phyloP scores from a whole-genome alignment of 2,329 filamentous ascomycete genomes.

The Paracorniculantispora psalliotae region DNA sequence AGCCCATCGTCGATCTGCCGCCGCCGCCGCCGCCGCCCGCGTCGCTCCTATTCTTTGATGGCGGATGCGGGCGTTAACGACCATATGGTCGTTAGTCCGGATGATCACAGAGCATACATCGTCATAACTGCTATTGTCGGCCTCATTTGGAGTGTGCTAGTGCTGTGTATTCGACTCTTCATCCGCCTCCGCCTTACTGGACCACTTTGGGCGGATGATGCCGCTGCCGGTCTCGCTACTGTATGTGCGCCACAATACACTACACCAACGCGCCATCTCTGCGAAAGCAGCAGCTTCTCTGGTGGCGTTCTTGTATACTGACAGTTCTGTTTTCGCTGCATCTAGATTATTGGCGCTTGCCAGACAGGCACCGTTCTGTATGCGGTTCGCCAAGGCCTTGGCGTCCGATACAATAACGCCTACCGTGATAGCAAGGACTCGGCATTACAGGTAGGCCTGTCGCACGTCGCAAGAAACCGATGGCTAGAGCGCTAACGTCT shows the following conservation, averaged over 20 bases:
- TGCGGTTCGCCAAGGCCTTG: conserved; percentile 15
- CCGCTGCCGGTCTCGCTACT: conserved; percentile 15
- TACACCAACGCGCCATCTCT: too few species aligned
- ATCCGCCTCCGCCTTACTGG: conserved; percentile 16
- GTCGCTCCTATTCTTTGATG: background rate
- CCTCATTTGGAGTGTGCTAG: conserved; percentile 16
- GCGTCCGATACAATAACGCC: conserved; percentile 6
- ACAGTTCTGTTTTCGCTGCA: background rate
- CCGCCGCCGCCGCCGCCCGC: background rate
- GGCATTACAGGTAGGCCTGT: conserved; percentile 14
- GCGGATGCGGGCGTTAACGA: conserved; percentile 2
- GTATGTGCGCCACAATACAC: conserved; percentile 6
- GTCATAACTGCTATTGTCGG: conserved; percentile 17
- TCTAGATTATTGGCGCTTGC: conserved; percentile 11
- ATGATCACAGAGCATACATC: conserved; percentile 16
- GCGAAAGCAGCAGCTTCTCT: background rate
- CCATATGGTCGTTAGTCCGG: conserved; percentile 12
- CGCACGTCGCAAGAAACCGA: too few species aligned
- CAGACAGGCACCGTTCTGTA: conserved; percentile 12
- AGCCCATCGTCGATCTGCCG: background rate
- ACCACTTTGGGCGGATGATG: conserved; percentile 16
- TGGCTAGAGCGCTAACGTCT: background rate
- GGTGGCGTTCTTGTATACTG: background rate
- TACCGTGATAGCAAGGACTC: background rate
- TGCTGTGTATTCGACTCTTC: conserved; percentile 16